Base-by-base conservation (phyloP, 2,329 filamentous ascomycete genomes). In the Stagonosporopsis cucurbitacearum region DNA sequence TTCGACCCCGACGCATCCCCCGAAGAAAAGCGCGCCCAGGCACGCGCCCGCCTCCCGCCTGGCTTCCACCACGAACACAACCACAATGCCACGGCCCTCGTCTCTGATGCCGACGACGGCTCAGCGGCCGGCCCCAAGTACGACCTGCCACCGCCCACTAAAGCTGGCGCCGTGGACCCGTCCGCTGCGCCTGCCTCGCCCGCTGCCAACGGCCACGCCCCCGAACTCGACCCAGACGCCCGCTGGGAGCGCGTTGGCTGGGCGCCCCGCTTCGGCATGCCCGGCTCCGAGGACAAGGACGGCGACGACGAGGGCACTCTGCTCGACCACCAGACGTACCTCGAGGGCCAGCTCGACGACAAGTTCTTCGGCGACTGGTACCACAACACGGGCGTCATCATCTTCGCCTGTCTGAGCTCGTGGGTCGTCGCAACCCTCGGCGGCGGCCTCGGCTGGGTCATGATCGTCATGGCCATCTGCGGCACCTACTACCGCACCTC, bases 291-390 rank as follows among this genome's bases (percentile, higher is more conserved):
- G 37, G 79, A 65, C 41, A 82, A 81, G 45, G 79, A 80, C 36
- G 79, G 80, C 36, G 83, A 81, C n/a, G 80, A 82, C 37, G 87
- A 89, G 54, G 76, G 75, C 41, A 92, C 86, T 57, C 74, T 96
- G 69, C 82, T 95, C 35, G 93, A 99, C 70, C 93, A 97, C 74
- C 86, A 92, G 68, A 96, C 92, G 1, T 91, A 88, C 80, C 76
- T 98, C 22, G 96, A 99, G 73, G 84, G 87, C 57, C 88, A 88
- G 75, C 78, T 99, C 32, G 87, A 94, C 37, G 93, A 98, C 72
- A 91, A 91, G 72, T 91, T 96, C 75, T 99, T 90, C 74, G 95
- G 95, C 72, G 90, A 98, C 75, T 99, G 95, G 95, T 99, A 98
- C 76, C 93, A 99, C 77, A 99, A 99, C 75, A 88, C 93, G 2